Percentiles rank a stretch among this genome's conserved stretches.
Evolutionary conservation across 495 filamentous ascomycete genomes (phyloP).

Genomic region (Penicillium silybi): DNA sequence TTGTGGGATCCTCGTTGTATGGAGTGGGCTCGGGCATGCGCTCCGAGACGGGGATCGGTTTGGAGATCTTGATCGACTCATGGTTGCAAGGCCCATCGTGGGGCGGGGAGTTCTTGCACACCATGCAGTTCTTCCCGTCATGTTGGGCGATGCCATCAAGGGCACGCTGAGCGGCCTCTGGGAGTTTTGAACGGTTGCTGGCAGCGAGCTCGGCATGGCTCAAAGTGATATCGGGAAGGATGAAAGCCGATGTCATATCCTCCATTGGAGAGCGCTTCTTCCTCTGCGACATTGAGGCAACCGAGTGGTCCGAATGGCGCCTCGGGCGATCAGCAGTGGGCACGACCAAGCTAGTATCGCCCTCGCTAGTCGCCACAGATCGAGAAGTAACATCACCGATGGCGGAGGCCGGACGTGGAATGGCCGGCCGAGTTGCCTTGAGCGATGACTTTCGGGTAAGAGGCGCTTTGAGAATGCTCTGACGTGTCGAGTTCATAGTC

Average conservation of each 20-base stretch:
- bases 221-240: slow-evolving; percentile 66
- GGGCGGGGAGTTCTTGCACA: slow-evolving; percentile 61
- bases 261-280: slow-evolving; percentile 39
- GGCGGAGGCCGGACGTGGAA: slow-evolving; percentile 37
- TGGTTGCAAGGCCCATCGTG: slow-evolving; percentile 34
- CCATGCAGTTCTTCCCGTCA: slow-evolving; percentile 65
- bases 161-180: slow-evolving; percentile 53
- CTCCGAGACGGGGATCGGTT: slow-evolving; percentile 68
- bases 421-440: slow-evolving; percentile 32
- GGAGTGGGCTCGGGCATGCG: slow-evolving; percentile 49
- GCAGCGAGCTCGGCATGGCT: slow-evolving; percentile 32
- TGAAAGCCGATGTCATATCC: slow-evolving; percentile 81
- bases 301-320: slow-evolving; percentile 46
- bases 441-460: slow-evolving; percentile 46
- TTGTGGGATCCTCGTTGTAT: slow-evolving; percentile 66
- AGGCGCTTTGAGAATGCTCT: slow-evolving; percentile 31
- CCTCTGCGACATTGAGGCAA: slow-evolving; percentile 20
- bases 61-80: slow-evolving; percentile 58
- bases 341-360: slow-evolving; percentile 29
- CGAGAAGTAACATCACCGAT: slow-evolving; percentile 33
- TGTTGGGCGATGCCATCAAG: slow-evolving; percentile 59
- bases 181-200: slow-evolving; percentile 33
- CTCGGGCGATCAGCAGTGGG: slow-evolving; percentile 33
- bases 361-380: slow-evolving; percentile 26
- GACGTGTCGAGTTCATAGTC: slow-evolving; percentile 35